phyloP scores from a whole-genome alignment of 1,284 basidiomycete genomes.

The Cryptococcus sp. region DNA sequence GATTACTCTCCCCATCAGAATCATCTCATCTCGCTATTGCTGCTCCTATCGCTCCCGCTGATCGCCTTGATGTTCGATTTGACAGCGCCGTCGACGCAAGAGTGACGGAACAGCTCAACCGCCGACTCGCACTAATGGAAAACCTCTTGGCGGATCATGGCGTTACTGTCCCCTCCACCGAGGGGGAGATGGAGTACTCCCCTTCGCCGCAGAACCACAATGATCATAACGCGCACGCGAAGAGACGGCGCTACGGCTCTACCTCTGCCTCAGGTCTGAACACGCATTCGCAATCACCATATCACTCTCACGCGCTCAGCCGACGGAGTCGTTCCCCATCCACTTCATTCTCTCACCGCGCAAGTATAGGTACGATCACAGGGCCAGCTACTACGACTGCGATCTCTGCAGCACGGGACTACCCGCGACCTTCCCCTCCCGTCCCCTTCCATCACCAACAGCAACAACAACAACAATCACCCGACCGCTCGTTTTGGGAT shows the following conservation, averaged over 20 bases:
- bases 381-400: neutral
- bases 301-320: neutral
- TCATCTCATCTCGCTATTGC: neutral
- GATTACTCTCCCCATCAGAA: neutral
- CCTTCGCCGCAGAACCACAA: neutral
- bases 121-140: slow-evolving; percentile 26
- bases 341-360: neutral
- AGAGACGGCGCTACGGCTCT: neutral
- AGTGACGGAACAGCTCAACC: slow-evolving; percentile 25
- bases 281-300: neutral
- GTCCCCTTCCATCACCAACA: neutral
- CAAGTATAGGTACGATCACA: neutral
- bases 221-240: neutral
- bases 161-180: slow-evolving; percentile 11
- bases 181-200: too few relatives aligned
- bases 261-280: neutral
- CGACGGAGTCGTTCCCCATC: neutral
- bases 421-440: neutral
- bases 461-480: neutral
- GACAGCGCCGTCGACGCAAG: slow-evolving; percentile 17
- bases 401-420: neutral
- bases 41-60: slow-evolving; percentile 5
- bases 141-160: slow-evolving; percentile 23
- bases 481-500: neutral
- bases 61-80: neutral